Percentiles rank a stretch among this genome's conserved stretches.
phyloP scores from a whole-genome alignment of 163 green algal species.

The Scenedesmus sp. region DNA sequence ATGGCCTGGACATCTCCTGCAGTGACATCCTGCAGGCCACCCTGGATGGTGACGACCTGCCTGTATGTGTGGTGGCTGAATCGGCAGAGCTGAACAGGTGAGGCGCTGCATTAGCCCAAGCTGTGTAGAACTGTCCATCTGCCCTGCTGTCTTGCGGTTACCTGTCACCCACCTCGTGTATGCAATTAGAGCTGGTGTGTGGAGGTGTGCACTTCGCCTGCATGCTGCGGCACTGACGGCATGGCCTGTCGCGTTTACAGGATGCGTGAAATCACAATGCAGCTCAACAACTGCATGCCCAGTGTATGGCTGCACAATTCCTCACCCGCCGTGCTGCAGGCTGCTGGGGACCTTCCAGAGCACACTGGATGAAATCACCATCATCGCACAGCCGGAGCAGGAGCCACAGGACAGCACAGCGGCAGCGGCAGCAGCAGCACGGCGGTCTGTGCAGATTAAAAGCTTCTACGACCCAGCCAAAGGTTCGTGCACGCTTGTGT shows the following conservation, averaged over 20 bases:
- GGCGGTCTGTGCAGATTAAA: constrained; percentile 60
- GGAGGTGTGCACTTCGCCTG: too few relatives aligned
- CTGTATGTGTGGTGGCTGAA: constrained; percentile 74
- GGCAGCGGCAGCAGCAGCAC: constrained; percentile 21
- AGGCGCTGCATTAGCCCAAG: too few relatives aligned
- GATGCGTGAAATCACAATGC: background rate
- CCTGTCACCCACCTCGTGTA: background rate
- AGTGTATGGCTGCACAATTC: background rate
- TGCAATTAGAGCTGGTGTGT: too few relatives aligned
- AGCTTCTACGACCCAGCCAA: constrained; percentile 85
- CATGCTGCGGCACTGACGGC: background rate
- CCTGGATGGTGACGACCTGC: constrained; percentile 74
- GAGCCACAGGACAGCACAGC: constrained; percentile 13
- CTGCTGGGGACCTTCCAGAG: constrained; percentile 83
- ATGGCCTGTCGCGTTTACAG: too few relatives aligned
- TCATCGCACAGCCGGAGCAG: constrained; percentile 69
- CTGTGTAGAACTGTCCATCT: too few relatives aligned
- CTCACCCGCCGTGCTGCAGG: constrained; percentile 48
- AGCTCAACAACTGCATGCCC: background rate
- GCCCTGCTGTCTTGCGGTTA: background rate
- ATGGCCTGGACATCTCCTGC: constrained; percentile 68
- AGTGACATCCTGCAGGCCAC: constrained; percentile 80
- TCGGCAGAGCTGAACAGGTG: constrained; percentile 76
- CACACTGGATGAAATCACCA: constrained; percentile 82
- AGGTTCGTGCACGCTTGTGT: constrained; percentile 47